Evolutionary conservation across 164 flowering plant genomes (phyloP).

Genomic region (Aristolochia fimbriata): DNA sequence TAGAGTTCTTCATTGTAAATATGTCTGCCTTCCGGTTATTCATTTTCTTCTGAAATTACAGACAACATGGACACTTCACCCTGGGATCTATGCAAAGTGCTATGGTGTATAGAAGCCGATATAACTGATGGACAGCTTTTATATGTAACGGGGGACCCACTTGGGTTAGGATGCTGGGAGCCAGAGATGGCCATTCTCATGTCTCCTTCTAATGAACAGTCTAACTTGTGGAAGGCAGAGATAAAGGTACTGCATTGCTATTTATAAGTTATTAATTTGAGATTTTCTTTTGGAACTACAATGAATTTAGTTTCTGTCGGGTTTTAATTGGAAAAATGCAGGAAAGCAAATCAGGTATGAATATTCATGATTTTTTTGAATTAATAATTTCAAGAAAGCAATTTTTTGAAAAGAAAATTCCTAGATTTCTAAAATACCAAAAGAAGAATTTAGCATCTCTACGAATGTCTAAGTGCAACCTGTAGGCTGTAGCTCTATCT

Average conservation of each 20-base stretch:
- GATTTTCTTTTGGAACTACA: not conserved
- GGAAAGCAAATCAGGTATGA: not conserved
- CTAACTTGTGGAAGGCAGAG: conserved; percentile 56
- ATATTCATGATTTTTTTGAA: not conserved
- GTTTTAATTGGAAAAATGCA: not conserved
- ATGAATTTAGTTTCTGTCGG: not conserved
- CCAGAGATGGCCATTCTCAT: conserved; percentile 51
- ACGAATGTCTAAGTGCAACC: not conserved
- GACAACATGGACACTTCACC: conserved; percentile 15
- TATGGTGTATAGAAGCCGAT: conserved; percentile 59
- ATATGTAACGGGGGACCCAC: conserved; percentile 49
- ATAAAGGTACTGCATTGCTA: conserved; percentile 31
- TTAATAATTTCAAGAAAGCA: no score
- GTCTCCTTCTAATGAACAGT: conserved; percentile 36
- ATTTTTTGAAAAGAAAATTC: not conserved
- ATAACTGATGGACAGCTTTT: conserved; percentile 43
- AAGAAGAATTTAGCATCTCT: not conserved
- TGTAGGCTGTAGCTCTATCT: not conserved
- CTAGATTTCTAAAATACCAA: not conserved
- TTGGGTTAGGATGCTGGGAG: conserved; percentile 49
- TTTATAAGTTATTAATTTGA: not conserved
- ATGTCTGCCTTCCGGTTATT: not conserved
- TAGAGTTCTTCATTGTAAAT: not conserved
- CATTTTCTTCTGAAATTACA: conserved; percentile 12
- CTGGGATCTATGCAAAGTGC: conserved; percentile 29